phyloP scores from a whole-genome alignment of 1,284 basidiomycete genomes.

The Cryptococcus floricola region DNA sequence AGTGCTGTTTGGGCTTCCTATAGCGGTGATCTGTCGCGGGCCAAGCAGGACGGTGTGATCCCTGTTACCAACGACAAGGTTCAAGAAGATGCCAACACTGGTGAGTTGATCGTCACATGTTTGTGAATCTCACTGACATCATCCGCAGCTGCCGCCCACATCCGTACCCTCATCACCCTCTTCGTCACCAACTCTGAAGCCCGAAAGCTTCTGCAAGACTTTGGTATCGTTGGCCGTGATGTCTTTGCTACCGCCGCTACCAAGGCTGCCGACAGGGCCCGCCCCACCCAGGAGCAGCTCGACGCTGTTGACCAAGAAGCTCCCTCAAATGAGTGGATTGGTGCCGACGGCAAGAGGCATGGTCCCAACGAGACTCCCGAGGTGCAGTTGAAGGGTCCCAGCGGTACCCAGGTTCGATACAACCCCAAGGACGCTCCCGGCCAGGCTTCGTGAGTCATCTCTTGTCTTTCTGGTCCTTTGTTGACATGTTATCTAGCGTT shows the following conservation, averaged over 20 bases:
- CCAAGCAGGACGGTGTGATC: conserved; percentile 52
- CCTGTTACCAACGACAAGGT: conserved; percentile 59
- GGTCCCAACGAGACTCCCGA: conserved; percentile 45
- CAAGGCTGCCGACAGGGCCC: conserved; percentile 68
- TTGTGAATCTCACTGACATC: background rate
- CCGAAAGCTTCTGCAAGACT: conserved; percentile 79
- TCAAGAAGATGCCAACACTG: conserved; percentile 60
- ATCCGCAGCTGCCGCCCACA: conserved; percentile 64
- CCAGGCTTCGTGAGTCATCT: conserved; percentile 32
- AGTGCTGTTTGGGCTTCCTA: conserved; percentile 73
- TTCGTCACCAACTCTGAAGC: conserved; percentile 87
- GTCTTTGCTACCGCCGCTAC: conserved; percentile 71
- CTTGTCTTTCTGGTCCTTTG: background rate
- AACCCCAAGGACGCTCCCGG: conserved; percentile 48
- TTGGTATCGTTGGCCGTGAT: conserved; percentile 78
- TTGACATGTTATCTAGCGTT: conserved; percentile 18
- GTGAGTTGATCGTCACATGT: conserved; percentile 41
- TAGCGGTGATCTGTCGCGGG: conserved; percentile 54
- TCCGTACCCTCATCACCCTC: conserved; percentile 77
- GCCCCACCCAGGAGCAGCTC: conserved; percentile 65
- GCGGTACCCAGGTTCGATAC: conserved; percentile 49
- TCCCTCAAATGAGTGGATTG: conserved; percentile 57
- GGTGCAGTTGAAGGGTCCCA: conserved; percentile 42
- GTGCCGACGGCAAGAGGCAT: conserved; percentile 51
- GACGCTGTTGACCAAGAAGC: conserved; percentile 66